phyloP scores from a whole-genome alignment of 805 yeast species.

The Wickerhamiella domercqiae region DNA sequence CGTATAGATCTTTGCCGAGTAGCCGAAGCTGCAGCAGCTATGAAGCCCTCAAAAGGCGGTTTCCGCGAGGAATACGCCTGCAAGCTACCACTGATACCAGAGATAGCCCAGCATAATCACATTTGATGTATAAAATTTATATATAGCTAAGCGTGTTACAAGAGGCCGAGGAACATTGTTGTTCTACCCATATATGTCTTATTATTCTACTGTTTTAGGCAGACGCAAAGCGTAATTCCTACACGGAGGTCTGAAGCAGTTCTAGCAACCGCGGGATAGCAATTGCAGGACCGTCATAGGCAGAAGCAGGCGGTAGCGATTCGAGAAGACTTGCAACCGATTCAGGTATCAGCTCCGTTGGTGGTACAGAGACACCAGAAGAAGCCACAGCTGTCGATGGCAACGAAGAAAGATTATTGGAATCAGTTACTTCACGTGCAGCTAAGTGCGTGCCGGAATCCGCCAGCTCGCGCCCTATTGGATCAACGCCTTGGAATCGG shows the following conservation, averaged over 20 bases:
- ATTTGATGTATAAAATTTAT: background rate
- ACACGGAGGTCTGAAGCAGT: constrained; percentile 7
- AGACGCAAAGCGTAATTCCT: too few species aligned
- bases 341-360: background rate
- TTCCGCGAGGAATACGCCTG: constrained; percentile 1
- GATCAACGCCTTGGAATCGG: constrained; percentile 7
- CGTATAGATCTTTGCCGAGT: background rate
- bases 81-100: background rate
- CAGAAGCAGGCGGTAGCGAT: constrained; percentile 12
- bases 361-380: background rate
- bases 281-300: constrained; percentile 16
- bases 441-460: background rate
- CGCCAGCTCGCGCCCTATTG: constrained; percentile 7
- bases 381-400: background rate
- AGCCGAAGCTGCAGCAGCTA: background rate
- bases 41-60: background rate
- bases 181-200: too few species aligned
- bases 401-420: background rate
- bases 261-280: constrained; percentile 10
- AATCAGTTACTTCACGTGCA: background rate
- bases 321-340: constrained; percentile 6
- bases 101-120: background rate
- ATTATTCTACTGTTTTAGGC: too few species aligned
- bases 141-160: too few species aligned
- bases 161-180: too few species aligned